Percentiles rank a stretch among this genome's conserved stretches.
Evolutionary conservation across 805 yeast genomes (phyloP).

Genomic region (Scheffersomyces stipitis): DNA sequence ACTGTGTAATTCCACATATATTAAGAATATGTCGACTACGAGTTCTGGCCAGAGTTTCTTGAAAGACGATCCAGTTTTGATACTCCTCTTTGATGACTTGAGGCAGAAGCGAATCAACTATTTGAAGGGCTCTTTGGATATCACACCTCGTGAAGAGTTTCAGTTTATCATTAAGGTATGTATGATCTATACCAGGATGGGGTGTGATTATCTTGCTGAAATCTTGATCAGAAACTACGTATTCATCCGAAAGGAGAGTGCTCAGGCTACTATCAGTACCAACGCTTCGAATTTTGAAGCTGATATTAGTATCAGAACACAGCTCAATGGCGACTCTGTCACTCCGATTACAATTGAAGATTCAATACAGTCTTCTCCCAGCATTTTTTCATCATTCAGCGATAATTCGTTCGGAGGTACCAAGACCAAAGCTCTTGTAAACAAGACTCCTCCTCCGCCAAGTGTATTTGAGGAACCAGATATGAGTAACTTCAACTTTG

Average conservation of each 20-base stretch:
- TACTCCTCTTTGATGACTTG: constrained; percentile 62
- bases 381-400: not conserved
- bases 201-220: constrained; percentile 78
- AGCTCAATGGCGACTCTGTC: not conserved
- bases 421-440: not conserved
- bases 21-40: constrained; percentile 1
- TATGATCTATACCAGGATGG: constrained; percentile 78
- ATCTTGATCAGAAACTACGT: constrained; percentile 67
- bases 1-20: constrained; percentile 13
- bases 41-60: constrained; percentile 38
- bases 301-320: no score
- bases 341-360: not conserved
- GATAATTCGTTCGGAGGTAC: not conserved
- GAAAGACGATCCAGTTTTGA: constrained; percentile 80
- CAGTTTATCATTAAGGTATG: constrained; percentile 62
- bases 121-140: constrained; percentile 48
- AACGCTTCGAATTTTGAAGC: no score
- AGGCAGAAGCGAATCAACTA: constrained; percentile 53
- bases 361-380: not conserved
- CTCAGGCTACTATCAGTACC: not conserved
- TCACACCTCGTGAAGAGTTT: constrained; percentile 52
- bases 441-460: constrained; percentile 42
- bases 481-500: constrained; percentile 68
- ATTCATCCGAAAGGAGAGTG: constrained; percentile 35
- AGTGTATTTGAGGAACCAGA: constrained; percentile 68